phyloP scores from a whole-genome alignment of 1,139 yeast species.

The Yamadazyma kanchanaburiensis region DNA sequence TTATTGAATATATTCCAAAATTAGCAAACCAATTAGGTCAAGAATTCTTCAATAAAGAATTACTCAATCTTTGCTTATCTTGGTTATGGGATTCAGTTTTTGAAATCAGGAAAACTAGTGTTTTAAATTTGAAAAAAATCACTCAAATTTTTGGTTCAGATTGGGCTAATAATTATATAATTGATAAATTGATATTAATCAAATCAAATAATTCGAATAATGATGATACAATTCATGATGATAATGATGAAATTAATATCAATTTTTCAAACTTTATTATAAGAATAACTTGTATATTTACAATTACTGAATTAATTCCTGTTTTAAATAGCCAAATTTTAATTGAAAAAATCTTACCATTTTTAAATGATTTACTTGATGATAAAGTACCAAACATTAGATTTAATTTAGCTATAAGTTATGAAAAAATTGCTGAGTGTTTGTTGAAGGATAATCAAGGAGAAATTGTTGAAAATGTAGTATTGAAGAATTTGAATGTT shows the following conservation, averaged over 20 bases:
- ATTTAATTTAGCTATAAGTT: slow-evolving; percentile 90
- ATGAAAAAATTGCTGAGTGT: slow-evolving; percentile 56
- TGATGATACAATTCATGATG: slow-evolving; percentile 17
- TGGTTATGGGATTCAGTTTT: slow-evolving; percentile 99
- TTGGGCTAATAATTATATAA: slow-evolving; percentile 88
- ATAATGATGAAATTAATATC: slow-evolving; percentile 36
- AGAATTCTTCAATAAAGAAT: slow-evolving; percentile 86
- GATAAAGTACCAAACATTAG: slow-evolving; percentile 94
- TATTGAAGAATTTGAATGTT: slow-evolving; percentile 63
- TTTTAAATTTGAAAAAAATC: slow-evolving; percentile 72
- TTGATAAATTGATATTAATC: slow-evolving; percentile 59
- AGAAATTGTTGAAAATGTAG: slow-evolving; percentile 45
- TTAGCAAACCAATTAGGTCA: slow-evolving; percentile 96
- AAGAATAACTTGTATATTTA: slow-evolving; percentile 86
- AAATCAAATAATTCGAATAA: slow-evolving; percentile 14
- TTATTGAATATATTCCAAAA: slow-evolving; percentile 93
- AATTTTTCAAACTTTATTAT: slow-evolving; percentile 71
- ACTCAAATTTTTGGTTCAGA: slow-evolving; percentile 86
- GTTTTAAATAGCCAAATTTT: slow-evolving; percentile 60
- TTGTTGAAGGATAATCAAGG: slow-evolving; percentile 27
- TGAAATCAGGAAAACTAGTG: slow-evolving; percentile 96
- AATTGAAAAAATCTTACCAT: slow-evolving; percentile 70
- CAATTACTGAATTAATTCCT: slow-evolving; percentile 75
- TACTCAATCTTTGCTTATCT: slow-evolving; percentile 86
- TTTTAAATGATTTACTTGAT: slow-evolving; percentile 62